Evolutionary conservation across 768 basidiomycete genomes (phyloP), one percentile per base, ranked within the genome.

Genomic region (Coprinopsis cinerea): DNA sequence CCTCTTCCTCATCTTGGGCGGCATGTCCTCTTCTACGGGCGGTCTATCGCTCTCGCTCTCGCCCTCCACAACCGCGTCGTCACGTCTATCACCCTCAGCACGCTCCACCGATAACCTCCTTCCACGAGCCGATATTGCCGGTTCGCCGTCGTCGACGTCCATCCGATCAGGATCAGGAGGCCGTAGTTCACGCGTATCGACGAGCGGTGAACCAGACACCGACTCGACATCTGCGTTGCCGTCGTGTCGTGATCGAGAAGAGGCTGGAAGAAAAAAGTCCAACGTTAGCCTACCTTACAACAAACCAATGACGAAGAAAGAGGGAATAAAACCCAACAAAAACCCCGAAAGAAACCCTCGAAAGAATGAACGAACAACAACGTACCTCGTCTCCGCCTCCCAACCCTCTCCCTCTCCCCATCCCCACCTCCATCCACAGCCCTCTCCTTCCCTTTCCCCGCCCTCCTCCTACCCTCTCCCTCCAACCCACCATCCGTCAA

Each of bases 1-100:
- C 42, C 61, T 55, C 49, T 81, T 85, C 32, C 83, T 70, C 76
- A 85, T 76, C 63, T 80, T 81, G 2, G 83, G 82, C 4, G 83
- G 83, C 56, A 85, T 70, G 43, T 63, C 65, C 10, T 72, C 71
- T 48, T 73, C 69, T 32, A 24, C 14, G 17, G 32, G 11, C 5
- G 30, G 28, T 32, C 26, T 26, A 6, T 9, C 9, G 36, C n/a
- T 23, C 14, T 18, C 14, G 45, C 36, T n/a, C n/a, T 28, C 28
- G 23, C 10, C 10, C 46, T 47, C 32, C 34, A 7, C n/a, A 9
- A 40, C 25, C 14, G 24, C 39, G 13, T n/a, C 37, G 10, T 27
- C 6, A 27, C 48, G 24, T 40, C 23, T 11, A 25, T 48, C 11
- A 26, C 24, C 26, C 28, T 28, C 9, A n/a, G n/a, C 3, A 9